phyloP scores from a whole-genome alignment of 805 yeast species.

The Grigorovia transvaalensis region DNA sequence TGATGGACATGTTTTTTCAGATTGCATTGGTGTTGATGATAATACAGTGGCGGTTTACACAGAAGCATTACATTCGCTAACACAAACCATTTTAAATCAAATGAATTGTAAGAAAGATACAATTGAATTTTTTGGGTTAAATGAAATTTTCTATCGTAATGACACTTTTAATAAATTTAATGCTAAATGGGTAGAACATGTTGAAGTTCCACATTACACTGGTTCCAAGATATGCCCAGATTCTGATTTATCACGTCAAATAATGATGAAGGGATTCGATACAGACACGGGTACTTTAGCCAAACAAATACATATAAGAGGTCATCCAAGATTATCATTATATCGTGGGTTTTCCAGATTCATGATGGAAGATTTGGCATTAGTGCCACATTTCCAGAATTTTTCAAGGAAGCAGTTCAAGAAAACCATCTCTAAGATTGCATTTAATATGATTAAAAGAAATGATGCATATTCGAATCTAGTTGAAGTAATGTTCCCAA shows the following conservation, averaged over 20 bases:
- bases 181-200: conserved; percentile 23
- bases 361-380: conserved; percentile 47
- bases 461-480: conserved; percentile 57
- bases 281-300: conserved; percentile 55
- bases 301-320: conserved; percentile 45
- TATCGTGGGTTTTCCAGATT: conserved; percentile 50
- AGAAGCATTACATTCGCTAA: conserved; percentile 34
- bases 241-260: conserved; percentile 32
- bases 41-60: conserved; percentile 41
- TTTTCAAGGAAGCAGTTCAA: conserved; percentile 40
- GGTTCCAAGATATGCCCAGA: conserved; percentile 30
- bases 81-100: conserved; percentile 27
- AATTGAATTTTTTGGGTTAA: conserved; percentile 34
- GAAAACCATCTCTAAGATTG: conserved; percentile 41
- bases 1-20: conserved; percentile 58
- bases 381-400: conserved; percentile 31
- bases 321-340: conserved; percentile 43
- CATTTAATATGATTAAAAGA: conserved; percentile 55
- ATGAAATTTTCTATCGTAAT: conserved; percentile 30
- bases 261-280: conserved; percentile 37
- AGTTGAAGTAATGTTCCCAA: conserved; percentile 50
- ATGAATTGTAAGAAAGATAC: conserved; percentile 18
- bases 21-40: conserved; percentile 54
- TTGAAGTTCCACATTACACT: conserved; percentile 29
- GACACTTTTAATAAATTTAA: conserved; percentile 22